A percentile compares a stretch with the other conserved stretches of the same genome.
Evolutionary conservation across 768 basidiomycete species (phyloP).

Genomic region (Mycena galericulata): DNA sequence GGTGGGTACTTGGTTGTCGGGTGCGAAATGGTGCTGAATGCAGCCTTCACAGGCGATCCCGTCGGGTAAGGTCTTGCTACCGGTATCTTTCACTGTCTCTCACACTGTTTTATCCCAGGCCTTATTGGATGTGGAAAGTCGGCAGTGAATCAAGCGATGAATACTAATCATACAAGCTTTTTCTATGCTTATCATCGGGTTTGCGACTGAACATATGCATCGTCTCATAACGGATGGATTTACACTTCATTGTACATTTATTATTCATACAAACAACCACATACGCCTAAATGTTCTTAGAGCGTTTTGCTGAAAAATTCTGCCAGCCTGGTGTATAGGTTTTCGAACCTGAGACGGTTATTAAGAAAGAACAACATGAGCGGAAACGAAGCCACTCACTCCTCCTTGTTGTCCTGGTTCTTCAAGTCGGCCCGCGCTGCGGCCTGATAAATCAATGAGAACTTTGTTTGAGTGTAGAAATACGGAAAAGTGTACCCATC

Average conservation of each 20-base stretch:
- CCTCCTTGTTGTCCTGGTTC: conserved; percentile 67
- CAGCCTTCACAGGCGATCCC: conserved; percentile 63
- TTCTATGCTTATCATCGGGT: not conserved
- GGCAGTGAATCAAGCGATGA: not conserved
- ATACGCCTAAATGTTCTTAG: conserved; percentile 1
- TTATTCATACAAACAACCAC: not conserved
- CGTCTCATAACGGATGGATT: too few relatives aligned
- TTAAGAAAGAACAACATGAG: not conserved
- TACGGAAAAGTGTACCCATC: conserved; percentile 49
- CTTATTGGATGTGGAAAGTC: conserved; percentile 29
- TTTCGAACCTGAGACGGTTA: conserved; percentile 56
- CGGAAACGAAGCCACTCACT: conserved; percentile 47
- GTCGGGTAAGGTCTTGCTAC: conserved; percentile 58
- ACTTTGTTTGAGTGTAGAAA: not conserved
- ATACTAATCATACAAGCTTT: not conserved
- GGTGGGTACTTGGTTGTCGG: conserved; percentile 45
- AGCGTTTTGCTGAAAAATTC: conserved; percentile 26
- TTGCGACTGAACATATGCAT: too few relatives aligned
- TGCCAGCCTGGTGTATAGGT: conserved; percentile 56
- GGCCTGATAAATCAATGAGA: conserved; percentile 44
- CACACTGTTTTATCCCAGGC: not conserved
- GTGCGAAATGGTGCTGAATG: not conserved
- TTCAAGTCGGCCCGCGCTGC: conserved; percentile 71
- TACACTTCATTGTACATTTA: not conserved
- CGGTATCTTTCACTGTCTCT: not conserved